These are phyloP conservation scores for Parsonsia alboflavescens DNA, from an alignment of 257 asterid species.

Conservation along the genomic window DNA sequence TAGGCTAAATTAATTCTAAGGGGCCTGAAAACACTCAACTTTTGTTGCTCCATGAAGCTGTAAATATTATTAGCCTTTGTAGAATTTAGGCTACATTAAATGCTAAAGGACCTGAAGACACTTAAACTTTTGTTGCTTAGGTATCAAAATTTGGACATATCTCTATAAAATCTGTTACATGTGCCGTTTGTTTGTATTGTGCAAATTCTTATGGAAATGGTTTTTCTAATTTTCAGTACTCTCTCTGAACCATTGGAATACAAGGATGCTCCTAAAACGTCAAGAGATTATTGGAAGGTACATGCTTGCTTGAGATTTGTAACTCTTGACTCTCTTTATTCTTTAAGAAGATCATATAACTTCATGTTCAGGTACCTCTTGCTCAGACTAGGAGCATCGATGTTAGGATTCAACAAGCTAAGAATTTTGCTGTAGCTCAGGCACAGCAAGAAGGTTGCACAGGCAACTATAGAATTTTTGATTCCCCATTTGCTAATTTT, in stretches of 20 bases:
- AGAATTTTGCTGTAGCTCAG: slow-evolving; percentile 55
- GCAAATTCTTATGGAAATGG: background rate
- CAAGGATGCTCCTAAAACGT: slow-evolving; percentile 22
- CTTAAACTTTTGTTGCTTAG: background rate
- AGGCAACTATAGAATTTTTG: slow-evolving; percentile 54
- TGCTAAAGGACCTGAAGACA: background rate
- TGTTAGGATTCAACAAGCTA: slow-evolving; percentile 45
- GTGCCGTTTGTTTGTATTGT: background rate
- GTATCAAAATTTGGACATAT: background rate
- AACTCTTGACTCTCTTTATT: background rate
- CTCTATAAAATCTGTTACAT: too few relatives aligned
- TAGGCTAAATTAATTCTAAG: too few relatives aligned
- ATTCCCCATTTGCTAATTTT: slow-evolving; percentile 66
- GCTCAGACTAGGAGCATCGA: slow-evolving; percentile 20
- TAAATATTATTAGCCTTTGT: too few relatives aligned
- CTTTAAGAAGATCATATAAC: background rate
- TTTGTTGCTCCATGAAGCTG: too few relatives aligned
- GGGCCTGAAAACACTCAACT: too few relatives aligned
- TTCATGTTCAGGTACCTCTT: slow-evolving; percentile 30
- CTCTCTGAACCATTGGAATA: slow-evolving; percentile 17
- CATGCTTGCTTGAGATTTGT: background rate
- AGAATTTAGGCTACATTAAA: too few relatives aligned
- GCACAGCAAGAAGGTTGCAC: slow-evolving; percentile 60
- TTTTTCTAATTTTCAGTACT: slow-evolving; percentile 20
- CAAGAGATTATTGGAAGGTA: slow-evolving; percentile 28